Base-by-base conservation (phyloP, 2,329 filamentous ascomycete genomes). In the Thielaviopsis populi region DNA sequence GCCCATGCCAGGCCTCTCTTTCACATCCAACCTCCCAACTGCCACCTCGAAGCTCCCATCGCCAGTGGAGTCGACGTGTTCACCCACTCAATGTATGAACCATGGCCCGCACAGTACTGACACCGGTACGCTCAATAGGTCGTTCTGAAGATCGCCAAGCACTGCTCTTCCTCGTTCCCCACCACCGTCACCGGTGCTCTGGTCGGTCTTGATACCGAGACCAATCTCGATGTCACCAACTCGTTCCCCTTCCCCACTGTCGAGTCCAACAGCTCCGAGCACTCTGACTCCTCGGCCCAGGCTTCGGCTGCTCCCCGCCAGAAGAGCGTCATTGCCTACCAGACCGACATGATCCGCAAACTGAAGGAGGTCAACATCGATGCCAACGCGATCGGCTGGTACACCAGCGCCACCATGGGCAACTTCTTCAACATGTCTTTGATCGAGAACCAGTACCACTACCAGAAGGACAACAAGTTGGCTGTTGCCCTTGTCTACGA, bases 71-170 rank as follows among this genome's bases (percentile, higher is more conserved):
- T 42, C 37, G 40, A 8, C 27, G 24, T 13, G 19, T 61, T 33
- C 17, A 46, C 27, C 37, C 50, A 8, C 41, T 4, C n/a, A 27
- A 46, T 50, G 13, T 33, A n/a, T 43, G 17, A 24, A 22, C 27
- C 40, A 58, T 37, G 19, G 41, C 37, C 24, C 27, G 37, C 37
- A 33, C 37, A 33, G 33, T 59, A 50, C 50, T 65, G n/a, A 65
- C 48, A 37, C 15, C 30, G 33, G 7, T 8, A 37, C 40, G 24
- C 46, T 43, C 27, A 40, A 48, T 70, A 94, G 89, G 89, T 95
- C 72, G 89, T 95, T 70, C 92, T 96, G 88, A 96, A 96, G 81
- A 91, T 97, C 74, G 91, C 95, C 76, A 96, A 95, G 78, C 91
- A 96, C 80, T 90, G 89, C 78, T 87, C 90, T 65, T 83, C 88